Conservation (phyloP, 306 rosid genomes). For the Ormosia semicastrata region DNA sequence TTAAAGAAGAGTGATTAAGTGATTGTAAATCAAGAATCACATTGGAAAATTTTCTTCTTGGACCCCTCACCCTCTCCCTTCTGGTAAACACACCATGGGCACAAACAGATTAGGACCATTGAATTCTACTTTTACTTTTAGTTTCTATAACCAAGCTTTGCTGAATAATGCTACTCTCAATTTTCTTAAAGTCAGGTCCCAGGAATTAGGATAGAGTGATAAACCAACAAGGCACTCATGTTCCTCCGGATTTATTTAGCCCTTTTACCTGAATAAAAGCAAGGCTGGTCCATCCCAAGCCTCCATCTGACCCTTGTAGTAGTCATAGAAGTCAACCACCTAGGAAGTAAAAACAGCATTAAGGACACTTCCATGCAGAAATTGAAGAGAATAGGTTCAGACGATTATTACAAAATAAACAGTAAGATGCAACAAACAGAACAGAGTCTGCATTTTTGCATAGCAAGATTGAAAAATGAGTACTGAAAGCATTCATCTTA, state of each 20-base stretch:
- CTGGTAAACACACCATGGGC: neutral
- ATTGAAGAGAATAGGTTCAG: conserved; percentile 8
- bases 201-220: neutral
- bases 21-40: neutral
- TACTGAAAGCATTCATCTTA: conserved; percentile 5
- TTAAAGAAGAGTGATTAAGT: neutral
- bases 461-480: conserved; percentile 7
- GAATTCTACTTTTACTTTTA: neutral
- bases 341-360: conserved; percentile 35
- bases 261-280: conserved; percentile 83
- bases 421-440: conserved; percentile 14
- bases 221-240: conserved; percentile 3
- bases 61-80: neutral
- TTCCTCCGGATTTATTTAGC: conserved; percentile 3
- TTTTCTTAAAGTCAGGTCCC: conserved; percentile 2
- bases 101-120: conserved; percentile 13
- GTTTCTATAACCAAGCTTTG: neutral
- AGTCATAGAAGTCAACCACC: conserved; percentile 93
- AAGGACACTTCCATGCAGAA: conserved; percentile 14
- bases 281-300: conserved; percentile 99
- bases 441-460: neutral
- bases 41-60: neutral
- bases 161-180: neutral
- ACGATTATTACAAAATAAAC: conserved; percentile 12
- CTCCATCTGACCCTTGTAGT: conserved; percentile 99